Evolutionary conservation across 116 monocot genomes (phyloP), one percentile per base, ranked within the genome.

Genomic region (Trichopus zeylanicus): DNA sequence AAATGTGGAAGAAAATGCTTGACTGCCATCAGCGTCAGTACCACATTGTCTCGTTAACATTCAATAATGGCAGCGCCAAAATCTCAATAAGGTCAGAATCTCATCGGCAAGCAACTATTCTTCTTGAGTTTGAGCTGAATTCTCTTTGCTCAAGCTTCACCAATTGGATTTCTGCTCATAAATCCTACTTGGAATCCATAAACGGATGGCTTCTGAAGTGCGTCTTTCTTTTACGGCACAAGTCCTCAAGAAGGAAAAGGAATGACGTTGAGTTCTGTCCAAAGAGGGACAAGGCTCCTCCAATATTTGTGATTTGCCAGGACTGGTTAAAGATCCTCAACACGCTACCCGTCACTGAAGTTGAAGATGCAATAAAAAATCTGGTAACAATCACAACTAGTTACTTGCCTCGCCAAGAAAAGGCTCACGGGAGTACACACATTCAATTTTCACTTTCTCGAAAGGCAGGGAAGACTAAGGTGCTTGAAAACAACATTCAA

Each of bases 161-260:
- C 16, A 85, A 88, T 37, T 98, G 88, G 88, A 82, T 88, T 4
- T 48, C 75, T 2, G 72, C 79, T 20, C 98, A 91, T 15, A 88
- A 67, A 64, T 77, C 69, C 30, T 98, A 98, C 69, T 46, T 98
- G 2, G 47, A 74, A 46, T 62, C 82, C 39, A 80, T 98, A 26
- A 75, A 98, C 38, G 55, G 60, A 19, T 98, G 98, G 98, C 46
- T 46, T 46, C 9, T 9, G 10, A 46, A 46, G 18, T 46, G 46
- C 15, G 46, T 46, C 8, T 46, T 46, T 2, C 9, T 16, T 46
- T 46, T 46, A 46, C 5, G 18, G 46, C 46, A 46, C 46, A 46
- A 46, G 46, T 4, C 46, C 46, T 46, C 46, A 16, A 46, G 46
- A 10, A 35, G 34, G 34, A 35, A 10, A 5, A 35, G 10, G 10